Evolutionary conservation across 345 rosid species (phyloP), one percentile per base, ranked within the genome.

Genomic region (Citrus glauca): DNA sequence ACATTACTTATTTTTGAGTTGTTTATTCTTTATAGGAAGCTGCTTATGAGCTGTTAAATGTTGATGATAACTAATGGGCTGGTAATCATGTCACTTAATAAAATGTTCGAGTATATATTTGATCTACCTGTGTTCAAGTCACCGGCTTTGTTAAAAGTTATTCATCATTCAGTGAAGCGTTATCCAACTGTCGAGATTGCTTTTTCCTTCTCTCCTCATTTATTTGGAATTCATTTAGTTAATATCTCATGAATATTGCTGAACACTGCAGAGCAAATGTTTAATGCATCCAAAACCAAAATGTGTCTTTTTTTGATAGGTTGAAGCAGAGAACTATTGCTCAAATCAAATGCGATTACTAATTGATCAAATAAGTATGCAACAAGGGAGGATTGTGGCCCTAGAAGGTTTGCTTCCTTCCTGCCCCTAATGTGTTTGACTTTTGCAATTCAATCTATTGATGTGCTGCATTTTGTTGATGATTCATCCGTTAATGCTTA

Each of bases 251-350:
- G 50, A 3, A 42, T 42, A 10, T 42, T 42, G 50, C 50, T 42
- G 50, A 11, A 42, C 13, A 42, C 72, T 40, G 9, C 5, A 22
- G 42, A 9, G 45, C 45, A 40, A 9, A 40, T 40, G 13, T 40
- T 40, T 40, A 40, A 2, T 10, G 13, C 13, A 9, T 40, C 13
- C 45, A 40, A 40, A 50, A 60, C 24, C n/a, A 53, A 32, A 2
- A 33, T 45, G 20, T 37, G 50, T 69, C 33, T 2, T 72, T 22
- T 66, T 33, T 60, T 65, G 25, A 74, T 82, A 95, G 97, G 77
- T 96, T 79, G 98, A 96, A 76, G 86, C 98, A 0, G 98, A 96
- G 84, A 90, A 82, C 80, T 92, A 86, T 71, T 94, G 98, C 76
- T 85, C 97, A 4, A 87, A 88, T 84, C 94, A 94, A 89, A 85